These are phyloP conservation scores for Fusarium sp. DNA, from an alignment of 2,329 filamentous ascomycete genomes.

Conservation along the genomic window DNA sequence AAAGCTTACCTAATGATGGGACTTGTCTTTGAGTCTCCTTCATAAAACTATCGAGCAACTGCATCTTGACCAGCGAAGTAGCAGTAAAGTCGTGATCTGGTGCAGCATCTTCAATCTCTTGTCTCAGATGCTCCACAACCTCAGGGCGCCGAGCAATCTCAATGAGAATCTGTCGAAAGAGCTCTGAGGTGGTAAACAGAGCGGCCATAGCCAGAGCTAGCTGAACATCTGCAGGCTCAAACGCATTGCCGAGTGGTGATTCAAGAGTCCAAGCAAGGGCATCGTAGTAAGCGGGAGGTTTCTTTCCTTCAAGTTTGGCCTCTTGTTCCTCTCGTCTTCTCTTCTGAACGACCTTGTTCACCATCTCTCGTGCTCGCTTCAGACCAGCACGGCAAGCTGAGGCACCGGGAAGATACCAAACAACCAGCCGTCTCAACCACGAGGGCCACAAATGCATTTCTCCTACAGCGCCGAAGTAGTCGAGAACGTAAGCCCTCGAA, in stretches of 20 bases:
- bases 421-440: not conserved
- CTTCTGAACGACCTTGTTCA: not conserved
- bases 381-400: not conserved
- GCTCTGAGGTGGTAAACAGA: not conserved
- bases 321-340: rapidly evolving
- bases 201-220: not conserved
- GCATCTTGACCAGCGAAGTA: not conserved
- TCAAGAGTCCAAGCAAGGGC: conserved; percentile 4
- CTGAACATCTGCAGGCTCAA: not conserved
- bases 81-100: not conserved
- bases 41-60: conserved; percentile 1
- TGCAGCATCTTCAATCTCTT: not conserved
- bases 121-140: not conserved
- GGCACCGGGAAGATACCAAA: not conserved
- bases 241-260: not conserved
- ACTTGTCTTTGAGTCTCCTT: not conserved
- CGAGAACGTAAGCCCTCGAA: not conserved
- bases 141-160: not conserved
- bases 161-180: not conserved
- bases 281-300: not conserved
- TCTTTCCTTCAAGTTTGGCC: rapidly evolving
- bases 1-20: not conserved
- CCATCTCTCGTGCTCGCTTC: not conserved
- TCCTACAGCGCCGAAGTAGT: not conserved
- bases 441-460: not conserved